These are phyloP conservation scores for Cupressus sempervirens DNA, from an alignment of 75 land plant species.

Conservation along the genomic window DNA sequence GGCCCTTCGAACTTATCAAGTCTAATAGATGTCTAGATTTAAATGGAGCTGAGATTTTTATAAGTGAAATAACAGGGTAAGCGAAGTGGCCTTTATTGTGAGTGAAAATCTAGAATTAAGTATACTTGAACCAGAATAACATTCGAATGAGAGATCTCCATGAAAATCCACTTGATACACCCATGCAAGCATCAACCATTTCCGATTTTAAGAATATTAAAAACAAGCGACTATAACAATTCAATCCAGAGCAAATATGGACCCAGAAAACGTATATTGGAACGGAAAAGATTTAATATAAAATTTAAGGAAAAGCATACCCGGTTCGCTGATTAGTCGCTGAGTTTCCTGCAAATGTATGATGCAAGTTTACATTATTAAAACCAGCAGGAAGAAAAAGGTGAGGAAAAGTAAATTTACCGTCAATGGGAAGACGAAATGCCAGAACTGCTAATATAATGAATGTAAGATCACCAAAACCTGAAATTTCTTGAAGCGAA, in stretches of 20 bases:
- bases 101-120: too few relatives aligned
- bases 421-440: too few relatives aligned
- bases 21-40: too few relatives aligned
- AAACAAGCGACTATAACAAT: neutral
- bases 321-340: slow-evolving; percentile 37
- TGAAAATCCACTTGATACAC: neutral
- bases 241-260: neutral
- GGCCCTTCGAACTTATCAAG: too few relatives aligned
- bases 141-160: neutral
- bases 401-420: neutral
- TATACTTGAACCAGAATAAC: neutral
- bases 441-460: neutral
- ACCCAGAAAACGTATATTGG: neutral
- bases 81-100: too few relatives aligned
- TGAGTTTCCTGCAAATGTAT: slow-evolving; percentile 28
- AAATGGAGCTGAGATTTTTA: too few relatives aligned
- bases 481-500: neutral
- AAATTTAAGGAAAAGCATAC: slow-evolving; percentile 7
- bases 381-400: neutral
- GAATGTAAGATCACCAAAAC: neutral
- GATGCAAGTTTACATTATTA: neutral
- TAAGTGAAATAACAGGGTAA: too few relatives aligned
- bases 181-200: neutral
- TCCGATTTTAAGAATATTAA: neutral
- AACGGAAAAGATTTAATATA: too few relatives aligned